Evolutionary conservation across 441 rosid species (phyloP).

Genomic region (Metrosideros polymorpha): DNA sequence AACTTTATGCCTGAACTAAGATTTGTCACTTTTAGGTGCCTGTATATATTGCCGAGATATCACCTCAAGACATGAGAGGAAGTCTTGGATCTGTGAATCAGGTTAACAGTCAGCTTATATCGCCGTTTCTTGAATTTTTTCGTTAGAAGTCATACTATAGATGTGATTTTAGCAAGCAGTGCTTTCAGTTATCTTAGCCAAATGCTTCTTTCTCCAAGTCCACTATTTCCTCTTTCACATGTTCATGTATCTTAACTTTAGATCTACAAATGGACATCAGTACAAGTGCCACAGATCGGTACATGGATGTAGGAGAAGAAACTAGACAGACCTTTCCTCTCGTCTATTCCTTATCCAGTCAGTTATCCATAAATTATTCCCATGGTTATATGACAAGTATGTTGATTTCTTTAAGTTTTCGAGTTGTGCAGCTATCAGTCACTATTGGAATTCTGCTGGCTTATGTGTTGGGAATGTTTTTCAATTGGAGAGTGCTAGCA

Average conservation of each 20-base stretch:
- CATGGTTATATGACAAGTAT: not conserved
- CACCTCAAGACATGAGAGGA: conserved; percentile 92
- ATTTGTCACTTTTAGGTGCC: conserved; percentile 48
- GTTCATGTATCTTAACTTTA: not conserved
- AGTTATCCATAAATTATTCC: not conserved
- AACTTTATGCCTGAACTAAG: not conserved
- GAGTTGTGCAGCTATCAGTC: conserved; percentile 60
- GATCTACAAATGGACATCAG: not conserved
- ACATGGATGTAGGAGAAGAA: not conserved
- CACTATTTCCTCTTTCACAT: not conserved
- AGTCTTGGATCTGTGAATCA: conserved; percentile 66
- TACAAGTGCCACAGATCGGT: not conserved
- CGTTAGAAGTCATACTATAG: not conserved
- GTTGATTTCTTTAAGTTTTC: not conserved
- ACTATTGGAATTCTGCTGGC: conserved; percentile 89
- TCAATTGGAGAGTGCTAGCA: conserved; percentile 63
- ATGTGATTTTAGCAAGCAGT: not conserved
- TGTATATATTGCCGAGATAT: conserved; percentile 85
- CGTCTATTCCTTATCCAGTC: not conserved
- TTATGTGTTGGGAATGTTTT: conserved; percentile 55
- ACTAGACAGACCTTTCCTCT: not conserved
- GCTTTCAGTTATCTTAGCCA: not conserved
- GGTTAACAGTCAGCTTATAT: conserved; percentile 18
- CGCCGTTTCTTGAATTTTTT: not conserved
- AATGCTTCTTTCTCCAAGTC: not conserved